Evolutionary conservation across 1,284 basidiomycete genomes (phyloP), one percentile per base, ranked within the genome.

Genomic region (Sanghuangporus baumii): DNA sequence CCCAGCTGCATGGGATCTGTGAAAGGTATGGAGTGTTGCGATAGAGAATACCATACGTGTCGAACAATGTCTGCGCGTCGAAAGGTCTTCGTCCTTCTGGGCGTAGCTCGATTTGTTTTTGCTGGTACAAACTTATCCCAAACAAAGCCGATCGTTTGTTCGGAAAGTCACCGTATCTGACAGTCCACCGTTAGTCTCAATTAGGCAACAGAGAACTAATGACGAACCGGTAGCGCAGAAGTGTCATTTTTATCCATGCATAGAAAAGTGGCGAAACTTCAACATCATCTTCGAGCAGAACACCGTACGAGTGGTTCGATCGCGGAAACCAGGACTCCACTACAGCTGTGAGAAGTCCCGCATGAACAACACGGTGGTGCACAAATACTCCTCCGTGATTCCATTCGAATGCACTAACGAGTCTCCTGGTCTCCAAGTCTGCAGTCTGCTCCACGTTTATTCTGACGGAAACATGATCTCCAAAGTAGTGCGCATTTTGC

Each of bases 1-100:
- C 92, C 92, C 91, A 94, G 72, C 88, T 91, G 73, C 92, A 94
- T 0, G 91, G 92, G 12, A 93, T 84, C 65, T 89, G 88, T 0
- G 90, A 92, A 40, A 93, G 81, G 71, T 92, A 94, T 0, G 92
- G 91, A 0, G 84, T 87, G 4, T 79, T 74, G 0, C 80, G 73
- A 55, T 81, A 67, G 0, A 72, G 57, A 14, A 84, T 55, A 3
- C 75, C 76, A 9, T 76, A 68, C 0, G 73, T 66, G 6, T 72
- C 70, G 71, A 94, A 88, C 6, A 88, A 72, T 1, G 69, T 63
- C 61, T 82, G 84, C 0, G 90, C 83, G 69, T 89, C 76, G 72
- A 93, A 93, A 11, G 80, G 76, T 50, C 78, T 80, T 4, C 91
- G 81, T 6, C 91, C 90, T 66, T 83, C 81, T 0, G 81, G 80